These are phyloP conservation scores for Solanum chiquidenum DNA, from an alignment of 257 asterid genomes.

Conservation along the genomic window DNA sequence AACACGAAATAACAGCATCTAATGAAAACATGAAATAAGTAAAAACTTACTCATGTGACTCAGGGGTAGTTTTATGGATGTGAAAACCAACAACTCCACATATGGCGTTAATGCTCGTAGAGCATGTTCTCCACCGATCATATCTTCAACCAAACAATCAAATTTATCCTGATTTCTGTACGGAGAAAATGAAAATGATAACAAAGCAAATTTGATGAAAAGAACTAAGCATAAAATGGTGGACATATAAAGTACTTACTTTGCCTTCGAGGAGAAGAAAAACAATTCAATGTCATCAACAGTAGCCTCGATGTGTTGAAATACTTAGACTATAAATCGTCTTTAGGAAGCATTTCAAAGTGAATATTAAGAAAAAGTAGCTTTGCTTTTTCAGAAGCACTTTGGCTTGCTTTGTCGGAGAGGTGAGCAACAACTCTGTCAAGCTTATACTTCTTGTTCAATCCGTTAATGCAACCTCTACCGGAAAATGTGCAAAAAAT, in stretches of 20 bases:
- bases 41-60: constrained; percentile 47
- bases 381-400: constrained; percentile 30
- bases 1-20: background rate
- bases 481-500: too few species aligned
- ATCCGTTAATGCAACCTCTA: too few species aligned
- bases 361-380: background rate
- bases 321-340: too few species aligned
- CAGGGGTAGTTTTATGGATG: constrained; percentile 53
- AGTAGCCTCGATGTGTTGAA: too few species aligned
- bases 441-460: background rate
- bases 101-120: constrained; percentile 37
- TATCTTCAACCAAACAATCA: constrained; percentile 40
- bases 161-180: constrained; percentile 1
- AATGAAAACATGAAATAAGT: background rate
- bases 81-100: constrained; percentile 66
- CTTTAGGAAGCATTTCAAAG: constrained; percentile 51
- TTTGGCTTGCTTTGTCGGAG: constrained; percentile 4
- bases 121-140: constrained; percentile 41
- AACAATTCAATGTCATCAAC: too few species aligned
- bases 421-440: constrained; percentile 17
- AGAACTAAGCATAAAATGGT: background rate
- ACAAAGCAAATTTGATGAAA: background rate
- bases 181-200: background rate
- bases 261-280: too few species aligned
- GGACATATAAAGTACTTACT: background rate